Evolutionary conservation across 495 filamentous ascomycete species (phyloP).

Genomic region (Lophiostoma macrostomum): DNA sequence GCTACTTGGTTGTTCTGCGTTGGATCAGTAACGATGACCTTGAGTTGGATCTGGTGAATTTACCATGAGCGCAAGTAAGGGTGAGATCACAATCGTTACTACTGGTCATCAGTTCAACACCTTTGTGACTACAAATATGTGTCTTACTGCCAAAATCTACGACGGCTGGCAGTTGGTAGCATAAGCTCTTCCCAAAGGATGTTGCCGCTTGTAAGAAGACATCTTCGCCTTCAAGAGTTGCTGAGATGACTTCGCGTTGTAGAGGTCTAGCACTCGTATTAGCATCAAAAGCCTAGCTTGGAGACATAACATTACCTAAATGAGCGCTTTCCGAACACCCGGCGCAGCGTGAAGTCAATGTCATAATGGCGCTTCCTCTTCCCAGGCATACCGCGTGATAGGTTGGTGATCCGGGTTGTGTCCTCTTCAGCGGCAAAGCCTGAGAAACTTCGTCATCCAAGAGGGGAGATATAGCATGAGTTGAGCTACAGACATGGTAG

Average conservation of each 20-base stretch:
- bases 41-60: slow-evolving; percentile 12
- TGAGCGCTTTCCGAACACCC: slow-evolving; percentile 71
- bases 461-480: too few relatives aligned
- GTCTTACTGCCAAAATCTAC: slow-evolving; percentile 76
- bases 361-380: slow-evolving; percentile 48
- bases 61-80: slow-evolving; percentile 88
- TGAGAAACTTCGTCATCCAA: too few relatives aligned
- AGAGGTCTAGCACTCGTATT: slow-evolving; percentile 56
- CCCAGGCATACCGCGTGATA: slow-evolving; percentile 14
- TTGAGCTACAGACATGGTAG: too few relatives aligned
- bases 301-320: slow-evolving; percentile 59
- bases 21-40: neutral
- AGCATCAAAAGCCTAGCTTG: slow-evolving; percentile 11
- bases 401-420: neutral
- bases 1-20: slow-evolving; percentile 83
- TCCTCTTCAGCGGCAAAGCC: too few relatives aligned
- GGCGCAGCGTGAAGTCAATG: slow-evolving; percentile 78
- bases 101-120: neutral
- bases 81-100: slow-evolving; percentile 91
- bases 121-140: neutral
- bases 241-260: slow-evolving; percentile 81
- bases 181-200: slow-evolving; percentile 91
- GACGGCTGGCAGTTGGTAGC: slow-evolving; percentile 89
- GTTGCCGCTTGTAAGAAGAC: slow-evolving; percentile 96
- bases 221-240: slow-evolving; percentile 79